phyloP scores from a whole-genome alignment of 2,329 filamentous ascomycete genomes.

The Chaetomium olivaceum region DNA sequence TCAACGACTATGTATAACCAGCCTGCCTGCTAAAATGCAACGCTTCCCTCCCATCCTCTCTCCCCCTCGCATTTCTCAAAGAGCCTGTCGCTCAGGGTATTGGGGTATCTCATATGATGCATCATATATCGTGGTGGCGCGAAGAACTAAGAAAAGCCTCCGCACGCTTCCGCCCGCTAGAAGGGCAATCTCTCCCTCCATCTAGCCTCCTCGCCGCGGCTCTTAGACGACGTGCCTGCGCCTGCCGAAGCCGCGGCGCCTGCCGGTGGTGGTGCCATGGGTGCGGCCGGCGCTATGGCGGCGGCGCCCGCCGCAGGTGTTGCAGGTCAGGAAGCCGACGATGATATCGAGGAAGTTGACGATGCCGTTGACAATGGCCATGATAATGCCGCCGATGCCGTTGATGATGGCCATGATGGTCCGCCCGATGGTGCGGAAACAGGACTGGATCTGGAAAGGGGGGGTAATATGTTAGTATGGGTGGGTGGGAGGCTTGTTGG shows the following conservation, averaged over 20 bases:
- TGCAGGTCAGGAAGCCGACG: constrained; percentile 64
- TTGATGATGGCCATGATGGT: constrained; percentile 69
- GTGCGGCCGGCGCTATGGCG: constrained; percentile 14
- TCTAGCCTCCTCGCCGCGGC: not conserved
- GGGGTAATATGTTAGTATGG: constrained; percentile 27
- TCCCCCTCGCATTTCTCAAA: not conserved
- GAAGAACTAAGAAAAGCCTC: not conserved
- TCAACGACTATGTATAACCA: not conserved
- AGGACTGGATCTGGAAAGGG: constrained; percentile 52
- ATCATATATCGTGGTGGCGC: not conserved
- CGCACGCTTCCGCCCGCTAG: not conserved
- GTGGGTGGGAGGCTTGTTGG: not conserved
- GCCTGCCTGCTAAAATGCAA: not conserved
- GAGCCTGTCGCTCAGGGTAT: constrained; percentile 9
- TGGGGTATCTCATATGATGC: constrained; percentile 21
- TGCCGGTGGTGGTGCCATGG: constrained; percentile 23
- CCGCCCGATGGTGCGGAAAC: constrained; percentile 65
- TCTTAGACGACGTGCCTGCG: constrained; percentile 20
- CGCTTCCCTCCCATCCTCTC: not conserved
- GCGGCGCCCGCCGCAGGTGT: constrained; percentile 42
- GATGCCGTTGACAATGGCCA: constrained; percentile 67
- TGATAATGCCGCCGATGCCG: constrained; percentile 64
- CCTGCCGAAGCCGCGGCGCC: constrained; percentile 24
- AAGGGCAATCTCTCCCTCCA: not conserved
- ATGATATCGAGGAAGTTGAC: constrained; percentile 66